Base-by-base conservation (phyloP, 441 rosid genomes). In the Hura crepitans region DNA sequence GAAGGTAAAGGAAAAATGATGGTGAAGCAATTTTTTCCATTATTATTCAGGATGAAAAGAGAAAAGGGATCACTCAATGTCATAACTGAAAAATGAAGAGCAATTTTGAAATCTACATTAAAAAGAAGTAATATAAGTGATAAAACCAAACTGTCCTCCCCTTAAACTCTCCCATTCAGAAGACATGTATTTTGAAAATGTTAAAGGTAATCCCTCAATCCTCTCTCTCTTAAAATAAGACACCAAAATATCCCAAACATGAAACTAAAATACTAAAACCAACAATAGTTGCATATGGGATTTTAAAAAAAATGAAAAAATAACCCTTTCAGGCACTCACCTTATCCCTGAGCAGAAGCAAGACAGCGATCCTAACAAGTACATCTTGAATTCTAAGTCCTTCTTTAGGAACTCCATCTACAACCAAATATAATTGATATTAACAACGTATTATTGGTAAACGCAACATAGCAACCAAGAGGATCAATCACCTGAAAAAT, bases 331-430 rank as follows among this genome's bases (percentile, higher is more conserved):
- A 54, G 39, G 71, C 81, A 72, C 84, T 79, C 79, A 91, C 99
- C 87, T 91, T 96, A 20, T 89, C 90, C 80, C 82, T 77, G 43
- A 96, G 62, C 75, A 85, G 81, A 77, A 83, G 71, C 77, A 96
- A 80, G 77, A 80, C 69, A 28, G 96, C 93, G 68, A 91, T 88
- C 77, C 99, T 86, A 55, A 89, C 88, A 18, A 96, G 88, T 25
- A 96, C 98, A 74, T 96, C 99, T 71, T 74, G 82, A 71, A 89
- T 83, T 82, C 99, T 84, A 70, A 96, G 97, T 74, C 99, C 99
- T 81, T 96, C 99, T 81, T 92, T 96, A 15, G 98, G 99, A 69
- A 96, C 98, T 68, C 98, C 99, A 81, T 93, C 99, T 96, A 72
- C 74, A 85, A 50, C 72, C 67, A 81, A 49, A 83, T 49, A 78